Evolutionary conservation across 495 filamentous ascomycete genomes (phyloP).

Genomic region (Neurospora africana): DNA sequence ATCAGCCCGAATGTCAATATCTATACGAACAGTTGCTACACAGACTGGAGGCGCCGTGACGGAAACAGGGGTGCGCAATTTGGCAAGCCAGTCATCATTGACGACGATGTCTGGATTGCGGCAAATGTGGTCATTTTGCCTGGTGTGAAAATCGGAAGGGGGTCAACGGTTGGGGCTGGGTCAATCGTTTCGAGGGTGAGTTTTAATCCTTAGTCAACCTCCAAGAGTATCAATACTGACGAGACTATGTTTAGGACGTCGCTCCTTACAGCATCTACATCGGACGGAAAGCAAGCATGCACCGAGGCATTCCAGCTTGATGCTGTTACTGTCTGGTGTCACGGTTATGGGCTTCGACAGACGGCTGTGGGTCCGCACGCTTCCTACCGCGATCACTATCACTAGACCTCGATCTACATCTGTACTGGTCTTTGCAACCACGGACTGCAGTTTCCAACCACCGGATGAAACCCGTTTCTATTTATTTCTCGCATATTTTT

Average conservation of each 20-base stretch:
- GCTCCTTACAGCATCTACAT: constrained; percentile 23
- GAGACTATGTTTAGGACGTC: constrained; percentile 15
- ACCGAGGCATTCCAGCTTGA: constrained; percentile 15
- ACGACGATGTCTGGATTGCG: constrained; percentile 75
- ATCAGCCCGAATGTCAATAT: constrained; percentile 85
- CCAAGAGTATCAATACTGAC: neutral
- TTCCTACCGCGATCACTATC: neutral
- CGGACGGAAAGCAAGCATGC: constrained; percentile 18
- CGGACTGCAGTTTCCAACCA: neutral
- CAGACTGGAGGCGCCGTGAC: constrained; percentile 63
- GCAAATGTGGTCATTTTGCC: constrained; percentile 65
- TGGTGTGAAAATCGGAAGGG: constrained; percentile 71
- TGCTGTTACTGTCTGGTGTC: neutral
- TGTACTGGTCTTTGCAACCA: neutral
- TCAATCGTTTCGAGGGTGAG: constrained; percentile 80
- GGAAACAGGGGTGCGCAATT: constrained; percentile 64
- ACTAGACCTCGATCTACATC: neutral
- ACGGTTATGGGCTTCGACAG: neutral
- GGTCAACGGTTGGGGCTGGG: constrained; percentile 71
- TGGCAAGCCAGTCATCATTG: constrained; percentile 67
- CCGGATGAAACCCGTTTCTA: neutral
- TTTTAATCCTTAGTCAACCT: neutral
- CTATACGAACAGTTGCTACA: constrained; percentile 62
- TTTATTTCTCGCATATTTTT: neutral
- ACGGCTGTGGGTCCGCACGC: neutral